Base-by-base conservation (phyloP, 495 filamentous ascomycete genomes). In the Penicillium cosmopolitanum region DNA sequence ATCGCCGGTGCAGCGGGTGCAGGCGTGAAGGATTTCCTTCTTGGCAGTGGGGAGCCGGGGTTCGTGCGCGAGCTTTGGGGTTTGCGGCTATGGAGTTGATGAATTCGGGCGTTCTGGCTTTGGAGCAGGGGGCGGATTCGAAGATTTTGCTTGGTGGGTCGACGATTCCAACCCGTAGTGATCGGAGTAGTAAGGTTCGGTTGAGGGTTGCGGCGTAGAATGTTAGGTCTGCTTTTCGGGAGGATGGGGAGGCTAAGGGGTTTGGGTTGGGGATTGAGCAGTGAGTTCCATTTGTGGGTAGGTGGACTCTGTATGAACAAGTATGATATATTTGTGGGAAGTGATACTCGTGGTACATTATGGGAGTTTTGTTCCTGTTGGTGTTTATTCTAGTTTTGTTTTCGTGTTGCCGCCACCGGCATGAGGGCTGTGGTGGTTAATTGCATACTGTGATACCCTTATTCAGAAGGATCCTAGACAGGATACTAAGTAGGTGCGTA, bases 161-260 rank as follows among this genome's bases (percentile, higher is more conserved):
- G 11, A 71, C 71, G 2, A 73, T 77, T 33, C 67, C 72, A 19
- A 82, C 86, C 57, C 85, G 84, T 60, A 90, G 92, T 0, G 93
- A 97, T 64, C 80, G 95, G n/a, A 91, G 87, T 31, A 92, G 92
- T 38, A 94, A 93, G 70, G 85, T 99, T 11, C 79, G 94, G 60
- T 78, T 98, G 53, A 83, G 91, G 28, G 88, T 97, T 57, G 87
- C 89, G 1, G 89, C 96, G 44, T 96, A 97, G 65, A 96, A 99
- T 72, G 85, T 99, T 1, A 87, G 88, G 70, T 76, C 86, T 58
- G 95, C 96, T 36, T 87, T 98, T 64, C 85, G 87, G 57, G 94
- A 96, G 64, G 95, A 99, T 80, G 83, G 81, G 8, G 91, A 96
- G 73, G 89, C 94, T 23, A 90, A 87, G 68, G 86, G 85, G n/a